Percentiles rank a stretch among this genome's conserved stretches.
Conservation (phyloP, 2,329 filamentous ascomycete species). For the Fusarium piperis region DNA sequence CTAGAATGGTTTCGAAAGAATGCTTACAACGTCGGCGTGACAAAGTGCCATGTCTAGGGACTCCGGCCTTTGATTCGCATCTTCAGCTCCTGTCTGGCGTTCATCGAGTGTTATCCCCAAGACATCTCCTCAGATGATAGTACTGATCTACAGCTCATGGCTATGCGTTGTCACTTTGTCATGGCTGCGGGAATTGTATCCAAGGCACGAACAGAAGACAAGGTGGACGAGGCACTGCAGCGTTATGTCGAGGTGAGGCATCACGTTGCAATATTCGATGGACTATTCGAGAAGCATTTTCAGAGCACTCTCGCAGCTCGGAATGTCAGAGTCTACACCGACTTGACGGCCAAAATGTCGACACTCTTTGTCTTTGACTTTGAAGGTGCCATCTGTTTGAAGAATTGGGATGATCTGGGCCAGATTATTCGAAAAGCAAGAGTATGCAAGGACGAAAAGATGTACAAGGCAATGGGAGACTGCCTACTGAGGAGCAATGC, state of each 20-base stretch:
- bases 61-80: conserved; percentile 66
- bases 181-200: conserved; percentile 61
- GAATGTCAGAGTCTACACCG: conserved; percentile 56
- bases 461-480: conserved; percentile 74
- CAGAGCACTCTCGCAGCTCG: conserved; percentile 52
- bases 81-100: conserved; percentile 60
- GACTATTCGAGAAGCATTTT: conserved; percentile 62
- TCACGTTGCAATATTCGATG: conserved; percentile 69
- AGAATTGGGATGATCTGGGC: conserved; percentile 73
- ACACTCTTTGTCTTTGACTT: conserved; percentile 81
- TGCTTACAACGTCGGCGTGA: conserved; percentile 80
- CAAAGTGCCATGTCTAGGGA: conserved; percentile 65
- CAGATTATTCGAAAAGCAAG: conserved; percentile 65
- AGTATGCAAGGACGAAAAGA: conserved; percentile 53
- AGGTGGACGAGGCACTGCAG: conserved; percentile 62
- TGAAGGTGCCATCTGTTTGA: conserved; percentile 75
- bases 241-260: conserved; percentile 69
- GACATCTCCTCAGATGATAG: conserved; percentile 53
- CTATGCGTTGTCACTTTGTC: conserved; percentile 78
- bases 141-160: conserved; percentile 65
- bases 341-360: conserved; percentile 70
- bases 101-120: conserved; percentile 61
- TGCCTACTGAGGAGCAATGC: conserved; percentile 65
- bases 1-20: conserved; percentile 87
- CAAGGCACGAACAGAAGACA: conserved; percentile 62